phyloP scores from a whole-genome alignment of 2,329 filamentous ascomycete species.

The Aureobasidium sp. region DNA sequence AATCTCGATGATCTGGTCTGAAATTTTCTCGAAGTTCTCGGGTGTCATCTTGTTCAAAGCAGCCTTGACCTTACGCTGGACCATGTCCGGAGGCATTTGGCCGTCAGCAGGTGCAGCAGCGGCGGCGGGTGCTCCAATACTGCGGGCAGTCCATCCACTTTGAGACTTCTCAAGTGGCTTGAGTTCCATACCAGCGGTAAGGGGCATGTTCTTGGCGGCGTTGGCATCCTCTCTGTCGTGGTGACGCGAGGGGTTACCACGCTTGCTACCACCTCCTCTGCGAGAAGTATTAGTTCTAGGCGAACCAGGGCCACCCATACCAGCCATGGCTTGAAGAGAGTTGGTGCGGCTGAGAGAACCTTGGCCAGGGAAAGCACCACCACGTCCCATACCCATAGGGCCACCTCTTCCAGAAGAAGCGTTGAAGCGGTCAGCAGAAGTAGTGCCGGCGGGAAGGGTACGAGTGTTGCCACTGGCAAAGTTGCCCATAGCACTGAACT shows the following conservation, averaged over 20 bases:
- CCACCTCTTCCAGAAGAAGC: conserved; percentile 18
- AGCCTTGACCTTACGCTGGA: conserved; percentile 98
- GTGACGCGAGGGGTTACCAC: conserved; percentile 39
- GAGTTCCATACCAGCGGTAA: conserved; percentile 73
- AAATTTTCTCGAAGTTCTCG: conserved; percentile 95
- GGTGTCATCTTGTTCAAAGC: conserved; percentile 99
- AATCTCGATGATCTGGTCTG: conserved; percentile 86
- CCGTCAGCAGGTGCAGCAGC: conserved; percentile 36
- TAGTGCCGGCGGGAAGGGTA: conserved; percentile 65
- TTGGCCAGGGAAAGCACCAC: conserved; percentile 55
- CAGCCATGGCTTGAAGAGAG: conserved; percentile 51
- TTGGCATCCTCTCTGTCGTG: conserved; percentile 49
- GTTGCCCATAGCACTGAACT: conserved; percentile 12
- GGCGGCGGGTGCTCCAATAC: conserved; percentile 44
- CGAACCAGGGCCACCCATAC: conserved; percentile 54
- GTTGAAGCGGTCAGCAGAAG: conserved; percentile 63
- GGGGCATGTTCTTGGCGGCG: conserved; percentile 81
- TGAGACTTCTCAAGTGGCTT: conserved; percentile 65
- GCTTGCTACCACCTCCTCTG: conserved; percentile 57
- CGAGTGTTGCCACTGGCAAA: conserved; percentile 24
- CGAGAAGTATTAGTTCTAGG: conserved; percentile 44
- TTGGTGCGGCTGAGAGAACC: conserved; percentile 55
- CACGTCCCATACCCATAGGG: conserved; percentile 41
- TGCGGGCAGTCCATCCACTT: conserved; percentile 86
- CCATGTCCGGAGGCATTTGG: conserved; percentile 79